Base-by-base conservation (phyloP, 2,329 filamentous ascomycete genomes). In the Alternaria gaisen region DNA sequence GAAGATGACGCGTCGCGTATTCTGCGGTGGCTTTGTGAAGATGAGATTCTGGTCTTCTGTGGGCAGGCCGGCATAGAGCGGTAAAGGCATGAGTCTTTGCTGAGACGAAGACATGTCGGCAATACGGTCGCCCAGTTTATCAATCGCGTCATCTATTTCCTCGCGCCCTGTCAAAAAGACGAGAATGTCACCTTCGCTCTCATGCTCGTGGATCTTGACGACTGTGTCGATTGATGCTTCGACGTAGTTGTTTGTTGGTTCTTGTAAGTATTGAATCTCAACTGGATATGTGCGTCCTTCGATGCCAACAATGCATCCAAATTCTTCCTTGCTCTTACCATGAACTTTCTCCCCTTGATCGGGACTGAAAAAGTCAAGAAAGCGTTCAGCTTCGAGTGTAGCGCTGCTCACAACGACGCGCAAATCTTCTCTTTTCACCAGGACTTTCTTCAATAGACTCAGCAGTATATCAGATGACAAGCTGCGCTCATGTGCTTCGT, bases 1-100 rank as follows among this genome's bases (percentile, higher is more conserved):
- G 67, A 97, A 90, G 36, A 99, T 91, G 40, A 97, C 91, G 75
- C 98, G 98, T 42, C 95, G 87, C 1, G 90, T 94, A 60, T 94
- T 90, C 62, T 92, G 89, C 0, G 92, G 88, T 2, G 93, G 83
- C 55, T 91, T 88, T 70, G 97, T 93, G 75, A 98, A 98, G 41
- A 98, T 91, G 67, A 94, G 94, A 88, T 97, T 94, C 75, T 98
- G 95, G 72, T 97, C 90, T 66, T 97, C 94, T 9, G 91, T 93
- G 2, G 93, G 88, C 6, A 98, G 85, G 2, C 94, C 95, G 5
- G 95, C 93, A 75, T 96, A 98, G 0, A 98, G 85, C 1, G 94
- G 94, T 9, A 98, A 80, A 5, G 91, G 84, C 60, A 91, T 83
- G 8, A 97, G 81, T 22, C 83, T 82, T 63, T 86, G 84, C 11